Evolutionary conservation across 2,329 filamentous ascomycete genomes (phyloP).

Genomic region (Fusarium nodosum): DNA sequence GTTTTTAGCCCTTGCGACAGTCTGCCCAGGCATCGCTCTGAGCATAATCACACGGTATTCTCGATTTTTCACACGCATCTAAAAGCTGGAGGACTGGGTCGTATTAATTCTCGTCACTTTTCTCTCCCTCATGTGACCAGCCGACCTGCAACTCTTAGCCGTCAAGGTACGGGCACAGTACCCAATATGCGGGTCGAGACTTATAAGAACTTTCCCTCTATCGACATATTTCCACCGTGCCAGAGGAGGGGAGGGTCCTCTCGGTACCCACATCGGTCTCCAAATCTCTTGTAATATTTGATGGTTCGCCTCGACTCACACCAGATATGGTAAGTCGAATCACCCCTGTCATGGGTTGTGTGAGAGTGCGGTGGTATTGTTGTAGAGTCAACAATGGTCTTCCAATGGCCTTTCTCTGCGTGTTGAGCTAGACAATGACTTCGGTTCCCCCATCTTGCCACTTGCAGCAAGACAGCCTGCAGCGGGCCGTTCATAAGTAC

Average conservation of each 20-base stretch:
- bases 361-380: constrained; percentile 30
- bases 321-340: constrained; percentile 37
- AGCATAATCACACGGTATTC: constrained; percentile 38
- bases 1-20: constrained; percentile 24
- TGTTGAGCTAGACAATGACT: constrained; percentile 12
- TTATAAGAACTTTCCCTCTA: constrained; percentile 8
- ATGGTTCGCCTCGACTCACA: constrained; percentile 5
- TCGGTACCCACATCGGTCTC: constrained; percentile 10
- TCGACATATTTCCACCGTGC: neutral
- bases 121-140: neutral
- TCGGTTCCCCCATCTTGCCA: constrained; percentile 20
- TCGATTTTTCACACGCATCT: constrained; percentile 6
- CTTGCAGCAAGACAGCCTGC: constrained; percentile 27
- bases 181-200: constrained; percentile 11
- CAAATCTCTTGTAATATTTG: constrained; percentile 3
- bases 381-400: constrained; percentile 15
- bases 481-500: constrained; percentile 36
- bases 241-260: neutral
- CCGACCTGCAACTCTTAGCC: constrained; percentile 1
- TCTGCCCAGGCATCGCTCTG: constrained; percentile 22
- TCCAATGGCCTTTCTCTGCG: constrained; percentile 27
- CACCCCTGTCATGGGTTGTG: constrained; percentile 36
- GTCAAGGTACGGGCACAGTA: neutral
- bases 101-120: constrained; percentile 7
- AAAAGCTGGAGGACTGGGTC: constrained; percentile 4